Conservation (phyloP, 441 rosid genomes). For the Syzygium syzygioides region DNA sequence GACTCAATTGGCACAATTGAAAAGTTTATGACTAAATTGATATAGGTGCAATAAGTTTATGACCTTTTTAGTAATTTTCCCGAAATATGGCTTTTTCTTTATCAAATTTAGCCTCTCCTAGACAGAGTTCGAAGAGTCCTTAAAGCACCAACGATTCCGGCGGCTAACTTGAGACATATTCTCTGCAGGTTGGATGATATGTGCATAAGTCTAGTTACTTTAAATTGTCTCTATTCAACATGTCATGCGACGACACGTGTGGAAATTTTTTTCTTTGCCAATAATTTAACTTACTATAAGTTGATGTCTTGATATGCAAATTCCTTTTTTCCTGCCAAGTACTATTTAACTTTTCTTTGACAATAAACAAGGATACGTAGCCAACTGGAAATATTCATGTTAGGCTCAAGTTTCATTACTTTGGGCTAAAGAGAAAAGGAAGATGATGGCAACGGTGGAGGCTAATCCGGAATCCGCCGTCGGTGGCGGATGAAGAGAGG, state of each 20-base stretch:
- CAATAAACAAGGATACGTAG: neutral
- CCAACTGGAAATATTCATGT: neutral
- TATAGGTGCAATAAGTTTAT: too few relatives aligned
- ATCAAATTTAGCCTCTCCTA: neutral
- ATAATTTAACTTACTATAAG: neutral
- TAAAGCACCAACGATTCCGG: neutral
- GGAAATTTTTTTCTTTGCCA: neutral
- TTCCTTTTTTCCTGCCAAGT: neutral
- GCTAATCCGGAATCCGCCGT: neutral
- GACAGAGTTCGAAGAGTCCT: neutral
- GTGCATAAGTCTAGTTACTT: neutral
- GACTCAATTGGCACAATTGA: too few relatives aligned
- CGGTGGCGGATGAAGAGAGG: neutral
- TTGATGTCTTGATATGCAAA: neutral
- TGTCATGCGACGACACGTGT: neutral
- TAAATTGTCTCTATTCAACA: neutral
- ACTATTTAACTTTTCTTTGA: neutral
- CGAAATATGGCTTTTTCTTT: neutral
- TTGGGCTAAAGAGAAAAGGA: neutral
- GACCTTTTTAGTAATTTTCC: too few relatives aligned
- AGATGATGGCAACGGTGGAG: neutral
- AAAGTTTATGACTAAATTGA: too few relatives aligned
- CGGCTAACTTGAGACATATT: neutral
- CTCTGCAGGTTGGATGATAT: neutral
- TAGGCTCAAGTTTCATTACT: neutral